A percentile compares a stretch with the other conserved stretches of the same genome.
Evolutionary conservation across 805 yeast species (phyloP).

Genomic region (Kuraishia piskuri): DNA sequence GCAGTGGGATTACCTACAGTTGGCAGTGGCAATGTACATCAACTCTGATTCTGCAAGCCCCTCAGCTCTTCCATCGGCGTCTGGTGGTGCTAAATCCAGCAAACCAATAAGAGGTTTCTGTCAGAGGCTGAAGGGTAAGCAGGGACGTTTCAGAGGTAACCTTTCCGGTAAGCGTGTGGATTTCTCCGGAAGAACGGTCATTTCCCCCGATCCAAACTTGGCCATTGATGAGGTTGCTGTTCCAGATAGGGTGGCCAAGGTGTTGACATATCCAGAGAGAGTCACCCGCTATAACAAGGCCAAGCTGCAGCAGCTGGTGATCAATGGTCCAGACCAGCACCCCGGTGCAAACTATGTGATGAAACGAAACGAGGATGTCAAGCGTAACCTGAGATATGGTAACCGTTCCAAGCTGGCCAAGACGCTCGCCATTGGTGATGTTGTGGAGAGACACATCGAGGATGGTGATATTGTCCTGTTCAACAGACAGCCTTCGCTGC

Average conservation of each 20-base stretch:
- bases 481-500: constrained; percentile 97
- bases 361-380: constrained; percentile 75
- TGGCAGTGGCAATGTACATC: constrained; percentile 94
- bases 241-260: constrained; percentile 94
- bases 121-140: constrained; percentile 96
- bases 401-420: constrained; percentile 73
- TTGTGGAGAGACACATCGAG: constrained; percentile 93
- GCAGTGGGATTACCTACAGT: constrained; percentile 96
- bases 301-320: constrained; percentile 64
- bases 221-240: constrained; percentile 96
- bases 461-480: constrained; percentile 95
- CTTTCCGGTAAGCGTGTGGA: constrained; percentile 98
- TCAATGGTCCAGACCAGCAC: constrained; percentile 80
- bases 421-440: constrained; percentile 75
- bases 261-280: constrained; percentile 91
- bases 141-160: constrained; percentile 98
- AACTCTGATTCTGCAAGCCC: constrained; percentile 91
- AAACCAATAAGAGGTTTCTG: constrained; percentile 93
- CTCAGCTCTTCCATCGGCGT: constrained; percentile 61
- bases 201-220: constrained; percentile 96
- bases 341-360: constrained; percentile 95
- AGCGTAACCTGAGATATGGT: constrained; percentile 86
- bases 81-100: constrained; percentile 42
- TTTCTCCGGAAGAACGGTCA: constrained; percentile 96
- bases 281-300: constrained; percentile 81